phyloP scores from a whole-genome alignment of 2,329 filamentous ascomycete genomes.

The Fusarium circinatum region DNA sequence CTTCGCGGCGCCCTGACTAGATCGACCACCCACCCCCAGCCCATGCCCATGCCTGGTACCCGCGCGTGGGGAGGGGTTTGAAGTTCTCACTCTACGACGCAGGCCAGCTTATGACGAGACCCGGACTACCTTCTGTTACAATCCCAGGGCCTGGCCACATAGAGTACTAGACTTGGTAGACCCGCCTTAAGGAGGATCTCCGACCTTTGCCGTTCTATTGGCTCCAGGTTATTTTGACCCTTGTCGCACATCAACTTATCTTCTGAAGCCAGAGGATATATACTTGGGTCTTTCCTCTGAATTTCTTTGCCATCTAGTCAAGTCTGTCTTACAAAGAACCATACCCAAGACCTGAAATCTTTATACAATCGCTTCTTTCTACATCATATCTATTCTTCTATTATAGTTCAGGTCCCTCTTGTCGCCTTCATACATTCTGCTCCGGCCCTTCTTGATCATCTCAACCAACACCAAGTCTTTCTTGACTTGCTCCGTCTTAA shows the following conservation, averaged over 20 bases:
- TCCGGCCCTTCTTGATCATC: background rate
- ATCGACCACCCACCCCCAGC: conserved; percentile 31
- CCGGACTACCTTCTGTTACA: conserved; percentile 41
- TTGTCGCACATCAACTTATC: conserved; percentile 43
- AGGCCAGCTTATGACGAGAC: conserved; percentile 44
- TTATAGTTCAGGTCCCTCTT: conserved; percentile 2
- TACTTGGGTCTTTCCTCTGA: conserved; percentile 42
- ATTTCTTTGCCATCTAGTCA: conserved; percentile 37
- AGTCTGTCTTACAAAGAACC: conserved; percentile 41
- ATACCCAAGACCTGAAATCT: conserved; percentile 27
- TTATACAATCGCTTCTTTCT: conserved; percentile 27
- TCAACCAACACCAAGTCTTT: conserved; percentile 14
- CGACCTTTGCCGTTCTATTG: conserved; percentile 47
- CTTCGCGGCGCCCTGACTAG: conserved; percentile 29
- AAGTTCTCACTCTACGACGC: conserved; percentile 34
- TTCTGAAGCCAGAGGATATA: conserved; percentile 42
- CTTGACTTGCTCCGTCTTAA: conserved; percentile 4
- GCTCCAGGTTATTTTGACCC: conserved; percentile 45
- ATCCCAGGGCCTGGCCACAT: conserved; percentile 40
- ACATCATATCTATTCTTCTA: conserved; percentile 18
- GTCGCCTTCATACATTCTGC: conserved; percentile 21
- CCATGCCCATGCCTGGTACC: conserved; percentile 27
- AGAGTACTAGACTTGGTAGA: conserved; percentile 36
- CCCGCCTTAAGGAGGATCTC: conserved; percentile 45
- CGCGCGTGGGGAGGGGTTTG: conserved; percentile 35